Base-by-base conservation (phyloP, 352 stramenopile species). In the Hyphochytrium catenoides region DNA sequence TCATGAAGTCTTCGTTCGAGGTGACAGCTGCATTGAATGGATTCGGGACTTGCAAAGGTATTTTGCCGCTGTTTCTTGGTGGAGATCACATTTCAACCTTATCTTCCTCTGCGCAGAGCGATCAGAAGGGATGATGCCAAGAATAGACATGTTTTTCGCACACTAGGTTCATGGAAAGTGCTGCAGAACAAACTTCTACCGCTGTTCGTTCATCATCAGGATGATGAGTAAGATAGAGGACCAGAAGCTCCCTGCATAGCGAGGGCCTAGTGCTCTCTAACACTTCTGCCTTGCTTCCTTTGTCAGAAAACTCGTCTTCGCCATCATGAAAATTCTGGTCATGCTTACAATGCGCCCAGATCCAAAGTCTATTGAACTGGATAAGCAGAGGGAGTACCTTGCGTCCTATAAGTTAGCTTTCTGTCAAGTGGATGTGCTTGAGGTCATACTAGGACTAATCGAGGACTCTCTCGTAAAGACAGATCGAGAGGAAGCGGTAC, bases 291-390 rank as follows among this genome's bases (percentile, higher is more conserved):
- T 8, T 39, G 11, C 17, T 9, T 7, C 22, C 8, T 30, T 7
- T 14, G 34, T 8, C 25, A 58, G 53, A 61, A 51, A 50, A 26
- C 56, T 86, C n/a, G 65, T 79, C 8, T 77, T 83, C 30, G 83
- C 71, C 19, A 75, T 86, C 40, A 50, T 83, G 12, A 86, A 86
- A 42, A 68, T 86, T 39, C 60, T 86, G 25, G 69, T 83, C 17
- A 83, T 86, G 71, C 55, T 86, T 24, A 86, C 71, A 1, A 86
- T 78, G 67, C 74, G 75, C 29, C 71, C 69, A 1, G 37, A 64
- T 3, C 57, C 56, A 16, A 66, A 83, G 29, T 82, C 68, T 22
- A 72, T 56, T 27, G 72, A 82, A 37, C 57, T 81, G 20, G 59
- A 64, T 5, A 53, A 77, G 36, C 68, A 86, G 36, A 45, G 82